A percentile compares a stretch with the other conserved stretches of the same genome.
These are phyloP conservation scores for Escovopsis sp. DNA, from an alignment of 2,329 filamentous ascomycete genomes.

Conservation along the genomic window DNA sequence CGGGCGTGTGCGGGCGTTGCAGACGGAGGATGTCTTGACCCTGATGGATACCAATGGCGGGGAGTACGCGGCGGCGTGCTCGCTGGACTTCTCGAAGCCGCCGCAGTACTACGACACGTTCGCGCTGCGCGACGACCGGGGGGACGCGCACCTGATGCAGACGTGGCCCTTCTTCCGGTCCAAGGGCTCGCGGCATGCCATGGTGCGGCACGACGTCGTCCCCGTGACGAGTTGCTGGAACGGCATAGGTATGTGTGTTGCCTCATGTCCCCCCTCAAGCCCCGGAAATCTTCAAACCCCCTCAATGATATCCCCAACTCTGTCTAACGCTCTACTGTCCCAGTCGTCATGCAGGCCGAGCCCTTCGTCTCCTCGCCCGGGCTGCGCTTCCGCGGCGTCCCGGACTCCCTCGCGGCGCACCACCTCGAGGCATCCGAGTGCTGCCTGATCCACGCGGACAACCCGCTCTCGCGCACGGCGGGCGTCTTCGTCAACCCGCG, in stretches of 20 bases:
- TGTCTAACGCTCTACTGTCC: not conserved
- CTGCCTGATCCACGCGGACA: slow-evolving; percentile 63
- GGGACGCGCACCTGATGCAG: slow-evolving; percentile 34
- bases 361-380: slow-evolving; percentile 34
- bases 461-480: slow-evolving; percentile 34
- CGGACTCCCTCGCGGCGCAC: slow-evolving; percentile 43
- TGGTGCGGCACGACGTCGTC: slow-evolving; percentile 35
- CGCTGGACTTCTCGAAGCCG: slow-evolving; percentile 41
- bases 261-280: not conserved
- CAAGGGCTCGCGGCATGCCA: slow-evolving; percentile 33
- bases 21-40: slow-evolving; percentile 40
- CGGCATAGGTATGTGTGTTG: slow-evolving; percentile 21
- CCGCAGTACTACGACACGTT: slow-evolving; percentile 48
- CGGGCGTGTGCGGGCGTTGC: not conserved
- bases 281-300: too few relatives aligned
- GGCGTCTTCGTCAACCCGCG: slow-evolving; percentile 57
- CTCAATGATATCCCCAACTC: too few relatives aligned
- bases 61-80: slow-evolving; percentile 46
- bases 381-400: slow-evolving; percentile 48
- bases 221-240: slow-evolving; percentile 33
- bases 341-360: slow-evolving; percentile 35
- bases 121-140: slow-evolving; percentile 39
- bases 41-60: slow-evolving; percentile 43
- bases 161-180: slow-evolving; percentile 47
- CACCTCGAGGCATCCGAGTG: slow-evolving; percentile 69